Conservation (phyloP, 768 basidiomycete genomes). For the Scleroderma citrinum region DNA sequence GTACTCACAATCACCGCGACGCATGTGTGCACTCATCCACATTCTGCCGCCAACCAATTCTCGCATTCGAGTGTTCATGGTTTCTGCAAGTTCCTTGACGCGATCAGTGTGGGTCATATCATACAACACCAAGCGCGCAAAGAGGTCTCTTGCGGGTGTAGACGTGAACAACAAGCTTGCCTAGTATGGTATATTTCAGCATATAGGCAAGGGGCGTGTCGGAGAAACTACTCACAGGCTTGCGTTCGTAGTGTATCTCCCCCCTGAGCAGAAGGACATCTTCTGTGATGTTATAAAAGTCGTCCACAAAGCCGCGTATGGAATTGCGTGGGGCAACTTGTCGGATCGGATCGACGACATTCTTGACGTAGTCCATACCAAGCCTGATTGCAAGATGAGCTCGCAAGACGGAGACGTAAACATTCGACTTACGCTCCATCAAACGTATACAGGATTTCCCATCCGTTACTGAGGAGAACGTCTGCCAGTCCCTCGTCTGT, state of each 20-base stretch:
- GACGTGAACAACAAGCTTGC: slow-evolving; percentile 31
- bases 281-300: slow-evolving; percentile 28
- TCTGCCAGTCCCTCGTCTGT: slow-evolving; percentile 27
- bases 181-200: slow-evolving; percentile 15
- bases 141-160: slow-evolving; percentile 24
- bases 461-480: slow-evolving; percentile 29
- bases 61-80: slow-evolving; percentile 29
- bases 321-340: slow-evolving; percentile 31
- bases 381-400: slow-evolving; percentile 23
- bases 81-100: slow-evolving; percentile 23
- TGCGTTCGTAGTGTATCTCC: slow-evolving; percentile 35
- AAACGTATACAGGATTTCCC: slow-evolving; percentile 33
- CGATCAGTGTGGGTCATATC: slow-evolving; percentile 24
- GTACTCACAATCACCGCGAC: slow-evolving; percentile 37
- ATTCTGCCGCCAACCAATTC: slow-evolving; percentile 25
- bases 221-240: slow-evolving; percentile 27
- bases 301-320: slow-evolving; percentile 37
- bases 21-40: slow-evolving; percentile 42
- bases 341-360: slow-evolving; percentile 33
- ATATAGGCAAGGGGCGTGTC: background rate
- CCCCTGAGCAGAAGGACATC: slow-evolving; percentile 38
- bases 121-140: slow-evolving; percentile 28
- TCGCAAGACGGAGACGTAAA: background rate
- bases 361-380: slow-evolving; percentile 40
- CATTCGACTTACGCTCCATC: slow-evolving; percentile 32